These are phyloP conservation scores for Podospora bellae-mahoneyi DNA, from an alignment of 495 filamentous ascomycete species.

Conservation along the genomic window DNA sequence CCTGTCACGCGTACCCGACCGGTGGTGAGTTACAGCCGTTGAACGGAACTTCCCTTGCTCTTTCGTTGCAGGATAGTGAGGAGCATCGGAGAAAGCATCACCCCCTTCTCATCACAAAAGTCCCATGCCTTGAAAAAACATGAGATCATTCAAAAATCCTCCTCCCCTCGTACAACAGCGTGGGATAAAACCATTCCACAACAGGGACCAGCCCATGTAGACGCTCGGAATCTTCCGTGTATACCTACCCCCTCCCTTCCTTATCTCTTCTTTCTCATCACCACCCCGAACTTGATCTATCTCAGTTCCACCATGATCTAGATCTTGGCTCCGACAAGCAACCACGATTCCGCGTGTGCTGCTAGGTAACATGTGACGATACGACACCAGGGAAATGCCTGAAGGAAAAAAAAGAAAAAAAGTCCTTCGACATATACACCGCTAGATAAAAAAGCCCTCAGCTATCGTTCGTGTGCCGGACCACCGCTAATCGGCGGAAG, in stretches of 20 bases:
- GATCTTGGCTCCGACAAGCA: background rate
- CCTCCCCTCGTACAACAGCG: background rate
- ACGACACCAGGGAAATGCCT: background rate
- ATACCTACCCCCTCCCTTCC: background rate
- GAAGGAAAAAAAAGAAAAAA: background rate
- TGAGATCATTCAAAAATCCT: too few relatives aligned
- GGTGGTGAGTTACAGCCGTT: background rate
- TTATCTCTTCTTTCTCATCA: background rate
- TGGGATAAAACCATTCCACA: background rate
- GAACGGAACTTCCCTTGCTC: background rate
- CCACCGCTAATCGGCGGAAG: background rate
- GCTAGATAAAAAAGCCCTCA: background rate
- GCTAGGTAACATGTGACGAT: background rate
- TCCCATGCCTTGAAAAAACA: background rate
- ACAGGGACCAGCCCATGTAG: background rate
- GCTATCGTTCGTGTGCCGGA: background rate
- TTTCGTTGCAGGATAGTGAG: background rate
- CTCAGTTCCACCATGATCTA: conserved; percentile 2
- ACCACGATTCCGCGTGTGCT: background rate
- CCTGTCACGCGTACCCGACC: background rate
- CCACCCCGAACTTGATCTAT: background rate
- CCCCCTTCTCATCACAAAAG: background rate
- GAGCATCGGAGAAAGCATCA: background rate
- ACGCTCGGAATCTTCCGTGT: background rate
- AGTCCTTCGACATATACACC: background rate